Percentiles rank a stretch among this genome's conserved stretches.
Evolutionary conservation across 2,329 filamentous ascomycete species (phyloP).

Genomic region (Pseudogymnoascus sp.): DNA sequence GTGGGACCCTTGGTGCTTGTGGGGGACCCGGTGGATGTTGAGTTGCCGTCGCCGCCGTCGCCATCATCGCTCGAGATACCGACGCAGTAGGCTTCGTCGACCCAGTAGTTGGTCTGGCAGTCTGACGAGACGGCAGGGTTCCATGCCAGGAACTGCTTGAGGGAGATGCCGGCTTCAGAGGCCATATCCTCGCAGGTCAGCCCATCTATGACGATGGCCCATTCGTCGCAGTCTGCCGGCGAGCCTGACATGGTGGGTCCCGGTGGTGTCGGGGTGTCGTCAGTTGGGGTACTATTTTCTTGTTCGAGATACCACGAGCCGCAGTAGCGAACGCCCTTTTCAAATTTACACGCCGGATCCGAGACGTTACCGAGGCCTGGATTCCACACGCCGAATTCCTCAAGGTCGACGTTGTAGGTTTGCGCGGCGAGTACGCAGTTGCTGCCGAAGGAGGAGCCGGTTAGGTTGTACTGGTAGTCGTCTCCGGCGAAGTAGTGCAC

Average conservation of each 20-base stretch:
- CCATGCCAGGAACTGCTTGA: conserved; percentile 23
- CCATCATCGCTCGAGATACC: neutral
- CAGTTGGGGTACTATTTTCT: conserved; percentile 6
- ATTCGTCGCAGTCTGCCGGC: conserved; percentile 16
- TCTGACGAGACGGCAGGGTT: conserved; percentile 25
- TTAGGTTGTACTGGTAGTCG: neutral
- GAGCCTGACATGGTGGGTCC: conserved; percentile 17
- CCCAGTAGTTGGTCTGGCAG: conserved; percentile 16
- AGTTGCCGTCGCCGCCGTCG: neutral
- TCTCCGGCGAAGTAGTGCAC: neutral
- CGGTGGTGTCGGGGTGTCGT: conserved; percentile 13
- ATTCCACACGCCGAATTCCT: neutral
- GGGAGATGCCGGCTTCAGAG: conserved; percentile 1
- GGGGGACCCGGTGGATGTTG: neutral
- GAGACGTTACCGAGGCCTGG: neutral
- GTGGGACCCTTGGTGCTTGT: neutral
- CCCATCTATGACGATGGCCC: conserved; percentile 11
- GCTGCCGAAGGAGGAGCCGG: neutral
- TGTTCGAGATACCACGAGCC: conserved; percentile 11
- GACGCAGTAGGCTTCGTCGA: conserved; percentile 8
- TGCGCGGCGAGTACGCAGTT: neutral
- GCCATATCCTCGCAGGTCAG: conserved; percentile 12
- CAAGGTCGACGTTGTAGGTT: neutral
- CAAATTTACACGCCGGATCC: conserved; percentile 11
- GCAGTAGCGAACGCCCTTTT: conserved; percentile 13